Evolutionary conservation across 1,284 basidiomycete species (phyloP).

Genomic region (Marasmius sp.): DNA sequence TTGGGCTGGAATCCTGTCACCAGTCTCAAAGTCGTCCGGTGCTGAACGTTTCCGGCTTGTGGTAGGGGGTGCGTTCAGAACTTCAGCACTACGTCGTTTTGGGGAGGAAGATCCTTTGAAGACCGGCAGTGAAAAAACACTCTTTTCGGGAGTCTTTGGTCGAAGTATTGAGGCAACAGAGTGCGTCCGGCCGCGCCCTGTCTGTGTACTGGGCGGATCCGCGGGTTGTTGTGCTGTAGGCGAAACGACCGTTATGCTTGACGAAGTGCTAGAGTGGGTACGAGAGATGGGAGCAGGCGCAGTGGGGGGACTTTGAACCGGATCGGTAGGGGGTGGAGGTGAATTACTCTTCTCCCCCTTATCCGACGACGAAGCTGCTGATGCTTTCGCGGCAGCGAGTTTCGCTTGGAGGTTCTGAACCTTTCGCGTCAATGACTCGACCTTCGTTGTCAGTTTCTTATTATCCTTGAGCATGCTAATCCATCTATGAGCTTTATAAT

Average conservation of each 20-base stretch:
- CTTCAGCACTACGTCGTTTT: background rate
- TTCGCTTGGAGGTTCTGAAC: constrained; percentile 69
- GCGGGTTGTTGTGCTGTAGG: constrained; percentile 5
- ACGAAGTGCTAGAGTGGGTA: constrained; percentile 20
- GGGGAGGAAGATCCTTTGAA: constrained; percentile 36
- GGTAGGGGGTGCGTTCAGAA: background rate
- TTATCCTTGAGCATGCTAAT: constrained; percentile 72
- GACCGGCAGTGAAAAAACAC: constrained; percentile 38
- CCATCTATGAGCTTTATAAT: constrained; percentile 11
- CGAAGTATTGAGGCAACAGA: constrained; percentile 45
- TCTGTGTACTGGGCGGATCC: background rate
- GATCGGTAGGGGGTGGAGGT: constrained; percentile 9
- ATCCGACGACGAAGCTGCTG: constrained; percentile 19
- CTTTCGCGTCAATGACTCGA: constrained; percentile 69
- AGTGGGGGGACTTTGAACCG: constrained; percentile 17
- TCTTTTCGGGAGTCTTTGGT: constrained; percentile 55
- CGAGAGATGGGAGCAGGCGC: constrained; percentile 15
- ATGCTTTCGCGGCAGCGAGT: constrained; percentile 50
- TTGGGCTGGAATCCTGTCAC: constrained; percentile 54
- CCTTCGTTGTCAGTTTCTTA: constrained; percentile 68
- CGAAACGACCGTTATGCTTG: constrained; percentile 11
- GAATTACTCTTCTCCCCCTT: background rate
- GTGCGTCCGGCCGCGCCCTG: constrained; percentile 29
- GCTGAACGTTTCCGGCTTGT: constrained; percentile 65
- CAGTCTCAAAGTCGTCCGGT: constrained; percentile 68